A percentile compares a stretch with the other conserved stretches of the same genome.
Evolutionary conservation across 176 grass and related monocot species (phyloP).

Genomic region (Triticum urartu): DNA sequence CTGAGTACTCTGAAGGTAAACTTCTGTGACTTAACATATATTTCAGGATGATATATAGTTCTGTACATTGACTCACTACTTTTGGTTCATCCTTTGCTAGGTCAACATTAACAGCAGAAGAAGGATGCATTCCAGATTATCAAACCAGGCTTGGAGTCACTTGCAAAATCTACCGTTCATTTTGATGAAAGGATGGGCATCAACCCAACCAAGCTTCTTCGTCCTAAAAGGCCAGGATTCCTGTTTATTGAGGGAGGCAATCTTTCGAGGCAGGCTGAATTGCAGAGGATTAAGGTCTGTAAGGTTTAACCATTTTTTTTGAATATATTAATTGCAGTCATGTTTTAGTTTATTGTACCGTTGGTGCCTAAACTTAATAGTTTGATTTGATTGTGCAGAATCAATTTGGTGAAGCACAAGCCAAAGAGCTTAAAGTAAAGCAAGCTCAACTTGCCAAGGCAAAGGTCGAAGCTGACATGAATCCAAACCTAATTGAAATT

Average conservation of each 20-base stretch:
- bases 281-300: constrained; percentile 76
- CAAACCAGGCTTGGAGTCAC: constrained; percentile 81
- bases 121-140: constrained; percentile 98
- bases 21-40: constrained; percentile 6
- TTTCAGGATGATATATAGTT: background rate
- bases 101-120: constrained; percentile 98
- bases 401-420: constrained; percentile 99
- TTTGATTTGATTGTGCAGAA: constrained; percentile 37
- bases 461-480: constrained; percentile 73
- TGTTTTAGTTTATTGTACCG: constrained; percentile 13
- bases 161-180: constrained; percentile 64
- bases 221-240: constrained; percentile 84
- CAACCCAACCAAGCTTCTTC: constrained; percentile 78
- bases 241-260: constrained; percentile 81
- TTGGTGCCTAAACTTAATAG: constrained; percentile 12
- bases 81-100: constrained; percentile 42
- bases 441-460: constrained; percentile 87
- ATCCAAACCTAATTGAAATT: constrained; percentile 90
- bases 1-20: constrained; percentile 92
- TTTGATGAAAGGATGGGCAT: constrained; percentile 92
- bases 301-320: background rate
- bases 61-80: background rate
- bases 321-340: background rate
- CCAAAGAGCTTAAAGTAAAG: constrained; percentile 80
- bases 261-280: constrained; percentile 78